A percentile compares a stretch with the other conserved stretches of the same genome.
Evolutionary conservation across 2,329 filamentous ascomycete genomes (phyloP).

Genomic region (Fusarium tanahbumbuense): DNA sequence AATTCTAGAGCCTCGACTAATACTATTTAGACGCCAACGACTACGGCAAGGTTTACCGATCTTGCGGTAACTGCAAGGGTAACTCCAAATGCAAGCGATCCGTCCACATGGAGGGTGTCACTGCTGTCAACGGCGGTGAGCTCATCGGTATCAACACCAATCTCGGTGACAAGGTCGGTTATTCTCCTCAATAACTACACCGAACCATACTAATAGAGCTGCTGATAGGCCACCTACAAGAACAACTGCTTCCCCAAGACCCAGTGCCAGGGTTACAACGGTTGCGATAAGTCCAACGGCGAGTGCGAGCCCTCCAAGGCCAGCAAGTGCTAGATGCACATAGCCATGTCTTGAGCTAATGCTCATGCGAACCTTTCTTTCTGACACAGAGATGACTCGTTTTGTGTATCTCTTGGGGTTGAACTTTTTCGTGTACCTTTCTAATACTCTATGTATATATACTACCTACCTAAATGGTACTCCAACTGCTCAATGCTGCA

Average conservation of each 20-base stretch:
- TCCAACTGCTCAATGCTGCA: fast-evolving
- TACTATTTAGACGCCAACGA: slow-evolving; percentile 50
- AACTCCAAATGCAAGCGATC: slow-evolving; percentile 54
- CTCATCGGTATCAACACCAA: slow-evolving; percentile 58
- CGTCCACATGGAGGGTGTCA: slow-evolving; percentile 57
- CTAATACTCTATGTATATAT: neutral
- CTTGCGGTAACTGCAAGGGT: slow-evolving; percentile 45
- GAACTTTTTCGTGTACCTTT: neutral
- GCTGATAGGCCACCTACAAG: slow-evolving; percentile 42
- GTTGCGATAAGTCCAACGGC: slow-evolving; percentile 47
- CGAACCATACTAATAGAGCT: neutral
- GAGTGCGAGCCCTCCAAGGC: slow-evolving; percentile 46
- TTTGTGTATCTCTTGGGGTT: neutral
- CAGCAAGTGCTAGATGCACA: slow-evolving; percentile 43
- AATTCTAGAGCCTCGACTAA: neutral
- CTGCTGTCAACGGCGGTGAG: slow-evolving; percentile 54
- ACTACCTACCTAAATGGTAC: neutral
- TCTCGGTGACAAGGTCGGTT: slow-evolving; percentile 47
- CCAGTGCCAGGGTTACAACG: slow-evolving; percentile 48
- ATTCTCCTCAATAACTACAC: fast-evolving
- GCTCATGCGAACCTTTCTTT: neutral
- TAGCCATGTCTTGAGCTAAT: neutral
- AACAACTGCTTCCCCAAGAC: slow-evolving; percentile 48
- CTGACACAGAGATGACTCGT: neutral
- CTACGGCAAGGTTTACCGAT: slow-evolving; percentile 58